A percentile compares a stretch with the other conserved stretches of the same genome.
phyloP scores from a whole-genome alignment of 495 filamentous ascomycete genomes.

The Diplogelasinospora grovesii region DNA sequence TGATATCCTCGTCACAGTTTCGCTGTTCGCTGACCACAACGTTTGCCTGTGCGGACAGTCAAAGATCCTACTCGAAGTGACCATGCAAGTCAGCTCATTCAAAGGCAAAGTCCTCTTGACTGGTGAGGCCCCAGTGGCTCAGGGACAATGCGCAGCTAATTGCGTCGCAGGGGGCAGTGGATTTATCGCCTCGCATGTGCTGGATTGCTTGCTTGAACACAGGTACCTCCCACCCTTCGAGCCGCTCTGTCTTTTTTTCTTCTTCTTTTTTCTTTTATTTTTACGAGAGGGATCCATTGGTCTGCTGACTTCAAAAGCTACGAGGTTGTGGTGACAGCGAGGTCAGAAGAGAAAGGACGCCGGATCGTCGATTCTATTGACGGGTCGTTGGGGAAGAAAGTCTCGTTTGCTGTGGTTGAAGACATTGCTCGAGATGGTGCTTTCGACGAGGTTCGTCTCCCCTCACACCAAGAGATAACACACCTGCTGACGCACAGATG shows the following conservation, averaged over 20 bases:
- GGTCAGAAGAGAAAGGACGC: constrained; percentile 33
- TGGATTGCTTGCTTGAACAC: constrained; percentile 26
- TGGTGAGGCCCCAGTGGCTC: constrained; percentile 9
- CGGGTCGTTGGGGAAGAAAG: neutral
- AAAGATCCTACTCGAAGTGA: too few relatives aligned
- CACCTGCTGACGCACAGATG: neutral
- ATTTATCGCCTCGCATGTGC: constrained; percentile 37
- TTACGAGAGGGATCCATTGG: too few relatives aligned
- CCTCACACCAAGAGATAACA: neutral
- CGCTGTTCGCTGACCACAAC: too few relatives aligned
- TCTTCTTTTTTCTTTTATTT: neutral
- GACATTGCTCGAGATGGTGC: constrained; percentile 28
- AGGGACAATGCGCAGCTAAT: neutral
- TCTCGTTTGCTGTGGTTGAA: constrained; percentile 30
- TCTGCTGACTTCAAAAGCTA: too few relatives aligned
- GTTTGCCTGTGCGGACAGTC: too few relatives aligned
- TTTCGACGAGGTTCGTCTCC: constrained; percentile 27
- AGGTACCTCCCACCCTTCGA: constrained; percentile 14
- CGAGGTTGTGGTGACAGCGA: constrained; percentile 31
- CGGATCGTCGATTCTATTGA: constrained; percentile 27
- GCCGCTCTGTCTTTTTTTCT: neutral
- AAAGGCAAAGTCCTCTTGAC: constrained; percentile 25
- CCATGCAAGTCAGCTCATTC: too few relatives aligned
- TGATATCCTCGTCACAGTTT: too few relatives aligned
- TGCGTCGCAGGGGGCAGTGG: constrained; percentile 28